Conservation (phyloP, 306 rosid genomes). For the Elaeagnus macrophylla region DNA sequence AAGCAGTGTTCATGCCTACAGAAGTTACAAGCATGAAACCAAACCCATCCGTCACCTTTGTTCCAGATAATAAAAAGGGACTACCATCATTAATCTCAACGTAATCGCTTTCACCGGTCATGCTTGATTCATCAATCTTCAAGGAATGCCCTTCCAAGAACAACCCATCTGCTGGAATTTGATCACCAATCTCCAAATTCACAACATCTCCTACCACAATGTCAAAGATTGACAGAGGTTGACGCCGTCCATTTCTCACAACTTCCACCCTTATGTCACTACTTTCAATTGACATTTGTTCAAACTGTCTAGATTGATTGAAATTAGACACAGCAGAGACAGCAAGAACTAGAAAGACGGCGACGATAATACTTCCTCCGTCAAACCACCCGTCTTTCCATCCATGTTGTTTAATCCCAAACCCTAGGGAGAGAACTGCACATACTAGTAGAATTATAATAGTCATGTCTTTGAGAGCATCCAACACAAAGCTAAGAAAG, state of each 20-base stretch:
- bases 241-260: conserved; percentile 7
- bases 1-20: conserved; percentile 14
- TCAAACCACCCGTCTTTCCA: conserved; percentile 15
- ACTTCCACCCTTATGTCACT: conserved; percentile 10
- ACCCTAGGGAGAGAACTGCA: conserved; percentile 13
- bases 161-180: conserved; percentile 12
- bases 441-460: conserved; percentile 12
- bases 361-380: conserved; percentile 13
- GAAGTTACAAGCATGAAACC: conserved; percentile 10
- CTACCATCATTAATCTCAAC: conserved; percentile 1
- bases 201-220: conserved; percentile 11
- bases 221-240: conserved; percentile 4
- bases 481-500: conserved; percentile 2
- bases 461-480: conserved; percentile 8
- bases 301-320: conserved; percentile 7
- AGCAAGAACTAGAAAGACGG: conserved; percentile 1
- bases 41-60: conserved; percentile 14
- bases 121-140: conserved; percentile 11
- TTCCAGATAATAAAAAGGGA: conserved; percentile 9
- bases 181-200: conserved; percentile 12
- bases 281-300: conserved; percentile 3
- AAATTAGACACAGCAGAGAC: conserved; percentile 8
- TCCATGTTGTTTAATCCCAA: conserved; percentile 12
- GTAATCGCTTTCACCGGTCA: conserved; percentile 15
- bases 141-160: conserved; percentile 15